phyloP scores from a whole-genome alignment of 2,329 filamentous ascomycete genomes.

The Epichloe glyceriae region DNA sequence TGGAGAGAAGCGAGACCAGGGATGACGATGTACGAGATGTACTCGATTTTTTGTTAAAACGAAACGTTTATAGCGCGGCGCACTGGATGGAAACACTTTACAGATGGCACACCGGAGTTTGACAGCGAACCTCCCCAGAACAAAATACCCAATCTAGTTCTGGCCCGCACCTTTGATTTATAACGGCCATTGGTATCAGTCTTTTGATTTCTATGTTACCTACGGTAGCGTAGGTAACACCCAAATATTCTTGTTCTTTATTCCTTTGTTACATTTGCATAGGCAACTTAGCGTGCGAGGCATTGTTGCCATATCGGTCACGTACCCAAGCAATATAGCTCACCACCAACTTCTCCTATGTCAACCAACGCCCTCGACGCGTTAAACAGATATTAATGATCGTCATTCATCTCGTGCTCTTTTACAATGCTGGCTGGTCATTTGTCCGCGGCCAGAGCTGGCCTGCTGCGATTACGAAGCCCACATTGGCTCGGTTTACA shows the following conservation, averaged over 20 bases:
- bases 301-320: neutral
- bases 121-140: neutral
- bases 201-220: neutral
- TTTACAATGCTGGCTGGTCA: neutral
- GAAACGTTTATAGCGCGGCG: slow-evolving; percentile 10
- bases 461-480: too few relatives aligned
- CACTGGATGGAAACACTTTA: slow-evolving; percentile 6
- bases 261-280: neutral
- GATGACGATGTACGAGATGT: neutral
- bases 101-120: neutral
- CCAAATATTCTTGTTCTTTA: neutral
- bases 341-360: neutral
- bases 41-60: neutral
- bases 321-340: neutral
- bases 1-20: neutral
- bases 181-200: neutral
- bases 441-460: neutral
- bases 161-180: neutral
- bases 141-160: neutral
- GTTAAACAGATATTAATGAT: neutral
- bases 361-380: neutral
- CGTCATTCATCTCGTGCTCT: neutral
- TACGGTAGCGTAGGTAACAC: neutral
- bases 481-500: too few relatives aligned
- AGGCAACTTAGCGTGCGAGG: neutral